These are phyloP conservation scores for Suillus plorans DNA, from an alignment of 768 basidiomycete species.

Conservation along the genomic window DNA sequence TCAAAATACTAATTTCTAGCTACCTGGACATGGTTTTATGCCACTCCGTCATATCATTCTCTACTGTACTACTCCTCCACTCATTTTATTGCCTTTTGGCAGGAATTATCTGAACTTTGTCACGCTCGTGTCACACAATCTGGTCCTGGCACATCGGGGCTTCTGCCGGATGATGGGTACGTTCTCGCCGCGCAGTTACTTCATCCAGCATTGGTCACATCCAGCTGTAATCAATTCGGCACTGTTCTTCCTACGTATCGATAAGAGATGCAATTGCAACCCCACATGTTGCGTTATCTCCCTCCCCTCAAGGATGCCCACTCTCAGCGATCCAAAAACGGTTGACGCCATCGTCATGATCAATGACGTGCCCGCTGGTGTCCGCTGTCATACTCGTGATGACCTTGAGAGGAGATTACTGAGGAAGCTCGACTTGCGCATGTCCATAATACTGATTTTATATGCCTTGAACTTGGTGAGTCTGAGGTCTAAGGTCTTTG, in stretches of 20 bases:
- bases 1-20: too few relatives aligned
- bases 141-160: neutral
- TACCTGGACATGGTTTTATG: too few relatives aligned
- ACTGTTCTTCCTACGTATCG: neutral
- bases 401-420: neutral
- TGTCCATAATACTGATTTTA: neutral
- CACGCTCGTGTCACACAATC: neutral
- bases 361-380: neutral
- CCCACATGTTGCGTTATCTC: neutral
- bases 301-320: neutral
- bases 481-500: neutral
- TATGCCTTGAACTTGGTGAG: neutral
- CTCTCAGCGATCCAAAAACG: neutral
- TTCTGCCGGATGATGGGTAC: neutral
- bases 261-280: neutral
- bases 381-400: neutral
- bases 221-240: neutral
- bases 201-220: neutral
- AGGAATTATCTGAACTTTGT: too few relatives aligned
- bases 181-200: neutral
- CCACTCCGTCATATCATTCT: too few relatives aligned
- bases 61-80: too few relatives aligned
- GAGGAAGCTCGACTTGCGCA: neutral
- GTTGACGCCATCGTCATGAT: neutral
- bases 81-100: too few relatives aligned